phyloP scores from a whole-genome alignment of 208 protist species.

The Acanthamoeba lenticulata region DNA sequence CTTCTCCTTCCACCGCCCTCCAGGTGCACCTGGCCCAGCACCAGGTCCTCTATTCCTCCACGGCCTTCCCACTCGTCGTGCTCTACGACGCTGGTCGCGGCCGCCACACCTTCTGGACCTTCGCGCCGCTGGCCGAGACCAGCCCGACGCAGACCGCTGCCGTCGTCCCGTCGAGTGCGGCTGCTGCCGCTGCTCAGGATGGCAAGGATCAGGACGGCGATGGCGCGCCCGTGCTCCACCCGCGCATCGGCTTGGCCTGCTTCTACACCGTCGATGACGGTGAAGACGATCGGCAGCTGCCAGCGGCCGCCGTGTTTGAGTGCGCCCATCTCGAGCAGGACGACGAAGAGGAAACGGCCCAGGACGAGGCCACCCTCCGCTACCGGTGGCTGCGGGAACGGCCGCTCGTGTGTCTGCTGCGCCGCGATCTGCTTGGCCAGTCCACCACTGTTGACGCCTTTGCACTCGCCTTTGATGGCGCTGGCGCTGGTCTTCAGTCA shows the following conservation, averaged over 20 bases:
- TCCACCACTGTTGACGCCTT: not conserved
- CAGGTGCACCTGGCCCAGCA: not conserved
- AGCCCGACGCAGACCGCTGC: not conserved
- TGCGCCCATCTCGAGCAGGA: not conserved
- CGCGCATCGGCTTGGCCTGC: not conserved
- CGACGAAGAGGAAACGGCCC: not conserved
- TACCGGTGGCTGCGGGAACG: not conserved
- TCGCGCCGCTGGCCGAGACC: no score
- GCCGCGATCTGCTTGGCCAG: not conserved
- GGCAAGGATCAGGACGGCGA: no score
- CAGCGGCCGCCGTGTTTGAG: not conserved
- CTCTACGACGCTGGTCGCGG: not conserved
- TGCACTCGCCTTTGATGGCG: not conserved
- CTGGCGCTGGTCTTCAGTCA: not conserved
- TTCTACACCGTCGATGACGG: not conserved
- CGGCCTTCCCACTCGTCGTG: not conserved
- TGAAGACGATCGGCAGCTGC: not conserved
- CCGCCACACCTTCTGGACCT: conserved; percentile 25
- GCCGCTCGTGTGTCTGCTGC: not conserved
- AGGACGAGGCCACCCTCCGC: no score
- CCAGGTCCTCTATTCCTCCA: conserved; percentile 5
- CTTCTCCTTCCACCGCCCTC: not conserved
- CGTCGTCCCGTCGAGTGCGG: no score
- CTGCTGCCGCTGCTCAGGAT: not conserved
- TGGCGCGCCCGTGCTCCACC: not conserved